Conservation (phyloP, 2,329 filamentous ascomycete genomes). For the Pseudonectria foliicola region DNA sequence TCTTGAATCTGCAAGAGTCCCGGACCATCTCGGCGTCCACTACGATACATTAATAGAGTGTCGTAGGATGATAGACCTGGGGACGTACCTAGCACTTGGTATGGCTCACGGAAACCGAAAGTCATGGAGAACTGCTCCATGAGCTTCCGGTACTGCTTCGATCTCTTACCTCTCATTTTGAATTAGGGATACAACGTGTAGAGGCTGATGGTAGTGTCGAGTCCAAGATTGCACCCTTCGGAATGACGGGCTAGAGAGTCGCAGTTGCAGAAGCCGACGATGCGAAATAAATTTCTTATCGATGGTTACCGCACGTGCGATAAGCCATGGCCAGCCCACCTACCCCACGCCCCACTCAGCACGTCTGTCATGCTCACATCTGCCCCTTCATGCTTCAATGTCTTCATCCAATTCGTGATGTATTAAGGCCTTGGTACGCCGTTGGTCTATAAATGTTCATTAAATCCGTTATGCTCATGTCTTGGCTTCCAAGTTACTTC, state of each 20-base stretch:
- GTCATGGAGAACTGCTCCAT: constrained; percentile 85
- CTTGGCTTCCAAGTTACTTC: too few species aligned
- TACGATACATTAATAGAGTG: constrained; percentile 24
- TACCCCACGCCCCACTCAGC: constrained; percentile 3
- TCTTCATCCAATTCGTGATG: too few species aligned
- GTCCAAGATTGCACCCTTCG: background rate
- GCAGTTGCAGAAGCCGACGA: constrained; percentile 5
- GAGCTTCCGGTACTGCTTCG: constrained; percentile 64
- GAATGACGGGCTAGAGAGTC: constrained; percentile 3
- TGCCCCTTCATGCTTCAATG: background rate
- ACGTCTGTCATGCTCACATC: background rate
- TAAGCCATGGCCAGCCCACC: constrained; percentile 16
- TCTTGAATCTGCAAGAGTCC: constrained; percentile 77
- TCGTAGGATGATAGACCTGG: constrained; percentile 1
- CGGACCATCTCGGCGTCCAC: constrained; percentile 81
- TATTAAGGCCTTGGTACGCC: too few species aligned
- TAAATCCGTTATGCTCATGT: too few species aligned
- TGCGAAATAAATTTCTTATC: constrained; percentile 36
- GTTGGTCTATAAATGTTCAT: too few species aligned
- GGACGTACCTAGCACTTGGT: constrained; percentile 69
- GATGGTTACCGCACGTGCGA: constrained; percentile 27
- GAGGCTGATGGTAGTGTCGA: constrained; percentile 3
- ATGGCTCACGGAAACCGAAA: constrained; percentile 88
- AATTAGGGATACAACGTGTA: constrained; percentile 2
- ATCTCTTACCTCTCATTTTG: constrained; percentile 44